A percentile compares a stretch with the other conserved stretches of the same genome.
Conservation (phyloP, 1,284 basidiomycete species). For the Takashimella koratensis region DNA sequence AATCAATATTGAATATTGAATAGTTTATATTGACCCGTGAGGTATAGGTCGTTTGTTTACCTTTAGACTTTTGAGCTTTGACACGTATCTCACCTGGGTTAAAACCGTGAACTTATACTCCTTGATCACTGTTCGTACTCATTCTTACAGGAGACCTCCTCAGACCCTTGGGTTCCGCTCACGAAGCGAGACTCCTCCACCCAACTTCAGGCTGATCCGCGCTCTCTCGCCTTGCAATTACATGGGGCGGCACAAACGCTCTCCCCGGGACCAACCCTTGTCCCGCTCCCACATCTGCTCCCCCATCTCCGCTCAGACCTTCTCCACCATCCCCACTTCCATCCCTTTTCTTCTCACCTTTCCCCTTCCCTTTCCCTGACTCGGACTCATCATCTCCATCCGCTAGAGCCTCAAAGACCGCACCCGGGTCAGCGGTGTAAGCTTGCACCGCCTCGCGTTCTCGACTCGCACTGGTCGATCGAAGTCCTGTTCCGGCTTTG, state of each 20-base stretch:
- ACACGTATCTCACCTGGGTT: too few species aligned
- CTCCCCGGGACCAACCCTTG: slow-evolving; percentile 22
- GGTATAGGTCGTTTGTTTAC: too few species aligned
- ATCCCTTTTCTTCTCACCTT: neutral
- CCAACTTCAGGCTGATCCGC: slow-evolving; percentile 25
- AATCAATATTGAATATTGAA: too few species aligned
- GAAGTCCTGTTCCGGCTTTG: slow-evolving; percentile 4
- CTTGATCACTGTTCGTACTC: too few species aligned
- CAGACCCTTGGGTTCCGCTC: too few species aligned
- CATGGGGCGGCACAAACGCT: slow-evolving; percentile 42
- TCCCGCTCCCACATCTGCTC: neutral
- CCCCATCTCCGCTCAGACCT: neutral
- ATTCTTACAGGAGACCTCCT: too few species aligned
- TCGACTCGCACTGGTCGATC: slow-evolving; percentile 20
- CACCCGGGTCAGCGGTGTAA: slow-evolving; percentile 38
- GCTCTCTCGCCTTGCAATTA: slow-evolving; percentile 26
- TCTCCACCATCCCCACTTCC: neutral
- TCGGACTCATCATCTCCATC: slow-evolving; percentile 28
- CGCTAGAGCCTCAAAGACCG: slow-evolving; percentile 36
- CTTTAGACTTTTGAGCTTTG: too few species aligned
- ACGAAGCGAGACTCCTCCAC: slow-evolving; percentile 29
- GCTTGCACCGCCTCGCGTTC: slow-evolving; percentile 30
- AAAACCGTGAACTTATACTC: too few species aligned
- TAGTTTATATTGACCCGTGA: too few species aligned
- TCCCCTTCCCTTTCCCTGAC: slow-evolving; percentile 13